Evolutionary conservation across 1,284 basidiomycete genomes (phyloP), one percentile per base, ranked within the genome.

Genomic region (Boletellus deceptivus): DNA sequence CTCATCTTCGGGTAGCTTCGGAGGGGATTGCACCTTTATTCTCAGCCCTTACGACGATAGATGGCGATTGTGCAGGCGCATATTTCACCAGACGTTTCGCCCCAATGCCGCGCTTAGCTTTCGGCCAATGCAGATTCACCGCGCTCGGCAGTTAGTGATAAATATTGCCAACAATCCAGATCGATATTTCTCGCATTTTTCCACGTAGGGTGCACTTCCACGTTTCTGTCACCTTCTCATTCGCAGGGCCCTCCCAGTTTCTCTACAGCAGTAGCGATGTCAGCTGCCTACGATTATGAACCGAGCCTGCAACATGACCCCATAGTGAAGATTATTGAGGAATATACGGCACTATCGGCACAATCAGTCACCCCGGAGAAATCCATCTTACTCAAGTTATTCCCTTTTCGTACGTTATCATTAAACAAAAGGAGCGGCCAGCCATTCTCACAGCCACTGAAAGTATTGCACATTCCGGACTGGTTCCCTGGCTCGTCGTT

Each of bases 401-500:
- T 61, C 33, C 59, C 61, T 0, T 61, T 63, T 29, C 41, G 59
- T 61, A 38, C 52, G 59, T 42, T 34, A 18, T 27, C 6, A 13
- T 17, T 8, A n/a, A 17, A 16, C 35, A 24, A 29, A 16, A 18
- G 8, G 18, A 37, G 4, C 2, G 17, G 3, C 9, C 36, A 10
- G 7, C 17, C n/a, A 9, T 11, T 8, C 11, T 18, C 11, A 37
- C n/a, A 14, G 8, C 17, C 9, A 4, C 18, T 4, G n/a, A 54
- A 35, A 60, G 61, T 62, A 6, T 33, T 65, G 3, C 18, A 43
- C 9, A 25, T 62, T 11, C 61, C 61, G 16, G 52, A 60, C 22
- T 62, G 63, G 61, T 34, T 51, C 27, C 61, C 63, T 0, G 61
- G 61, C 1, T 52, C 59, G 4, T 54, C 47, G 16, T 17, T 57